Percentiles rank a stretch among this genome's conserved stretches.
phyloP scores from a whole-genome alignment of 106 monocot genomes.

The Dioscorea alata region DNA sequence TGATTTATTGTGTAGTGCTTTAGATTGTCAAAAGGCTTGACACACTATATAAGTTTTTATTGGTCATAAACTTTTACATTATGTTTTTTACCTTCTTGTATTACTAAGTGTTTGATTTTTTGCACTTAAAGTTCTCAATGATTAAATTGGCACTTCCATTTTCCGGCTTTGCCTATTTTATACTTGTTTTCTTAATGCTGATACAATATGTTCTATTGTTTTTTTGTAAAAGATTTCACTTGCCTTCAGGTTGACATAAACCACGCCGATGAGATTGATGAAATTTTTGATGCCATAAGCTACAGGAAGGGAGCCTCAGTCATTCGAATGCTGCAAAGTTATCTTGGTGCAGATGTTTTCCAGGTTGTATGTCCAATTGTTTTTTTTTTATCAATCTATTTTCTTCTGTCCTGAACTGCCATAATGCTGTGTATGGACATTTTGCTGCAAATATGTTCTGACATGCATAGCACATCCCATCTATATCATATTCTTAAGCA shows the following conservation, averaged over 20 bases:
- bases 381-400: neutral
- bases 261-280: conserved; percentile 86
- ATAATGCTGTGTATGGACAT: too few species aligned
- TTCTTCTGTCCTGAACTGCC: neutral
- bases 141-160: too few species aligned
- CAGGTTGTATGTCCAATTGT: conserved; percentile 43
- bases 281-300: conserved; percentile 97
- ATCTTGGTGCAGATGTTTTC: conserved; percentile 79
- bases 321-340: conserved; percentile 86
- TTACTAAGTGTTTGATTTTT: too few species aligned
- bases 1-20: neutral
- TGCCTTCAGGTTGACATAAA: conserved; percentile 82
- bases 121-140: too few species aligned
- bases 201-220: neutral
- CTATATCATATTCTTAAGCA: too few species aligned
- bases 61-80: too few species aligned
- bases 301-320: conserved; percentile 86
- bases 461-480: too few species aligned
- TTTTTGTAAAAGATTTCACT: neutral
- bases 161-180: too few species aligned
- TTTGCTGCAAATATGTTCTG: too few species aligned
- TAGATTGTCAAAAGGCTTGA: neutral
- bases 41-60: too few species aligned
- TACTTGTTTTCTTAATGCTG: neutral
- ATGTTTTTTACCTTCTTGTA: too few species aligned